A percentile compares a stretch with the other conserved stretches of the same genome.
These are phyloP conservation scores for Mycena alexandri DNA, from an alignment of 768 basidiomycete genomes.

Conservation along the genomic window DNA sequence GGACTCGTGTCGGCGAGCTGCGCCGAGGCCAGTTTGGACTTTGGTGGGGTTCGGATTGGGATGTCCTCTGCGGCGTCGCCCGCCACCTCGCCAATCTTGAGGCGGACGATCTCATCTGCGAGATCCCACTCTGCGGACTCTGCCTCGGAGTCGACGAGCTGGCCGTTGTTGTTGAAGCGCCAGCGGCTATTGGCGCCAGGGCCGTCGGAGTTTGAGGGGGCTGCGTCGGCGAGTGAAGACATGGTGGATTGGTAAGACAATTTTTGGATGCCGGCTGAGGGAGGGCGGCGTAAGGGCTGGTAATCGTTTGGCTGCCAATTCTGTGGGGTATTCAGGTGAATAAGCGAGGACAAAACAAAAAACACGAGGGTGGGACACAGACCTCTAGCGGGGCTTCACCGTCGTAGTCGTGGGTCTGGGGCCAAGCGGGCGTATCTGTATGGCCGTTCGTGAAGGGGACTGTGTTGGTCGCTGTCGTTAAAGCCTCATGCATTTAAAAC, in stretches of 20 bases:
- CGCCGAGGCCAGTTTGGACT: constrained; percentile 68
- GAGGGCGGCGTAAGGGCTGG: constrained; percentile 47
- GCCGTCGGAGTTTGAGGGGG: constrained; percentile 55
- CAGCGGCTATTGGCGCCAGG: constrained; percentile 63
- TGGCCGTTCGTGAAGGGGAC: constrained; percentile 50
- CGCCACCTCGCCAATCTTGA: constrained; percentile 72
- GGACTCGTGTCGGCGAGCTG: constrained; percentile 77
- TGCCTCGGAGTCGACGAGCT: constrained; percentile 69
- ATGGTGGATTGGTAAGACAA: constrained; percentile 53
- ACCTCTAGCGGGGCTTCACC: constrained; percentile 62
- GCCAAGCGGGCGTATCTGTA: constrained; percentile 63
- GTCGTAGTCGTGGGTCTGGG: constrained; percentile 59
- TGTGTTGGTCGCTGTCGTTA: constrained; percentile 66
- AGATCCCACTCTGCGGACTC: constrained; percentile 75
- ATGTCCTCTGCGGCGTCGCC: constrained; percentile 65
- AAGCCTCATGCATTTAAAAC: constrained; percentile 80
- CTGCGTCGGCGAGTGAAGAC: constrained; percentile 61
- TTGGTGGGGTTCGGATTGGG: constrained; percentile 76
- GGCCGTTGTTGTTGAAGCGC: constrained; percentile 74
- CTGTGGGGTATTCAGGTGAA: constrained; percentile 47
- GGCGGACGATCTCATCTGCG: constrained; percentile 77
- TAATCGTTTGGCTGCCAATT: constrained; percentile 63
- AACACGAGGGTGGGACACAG: constrained; percentile 49
- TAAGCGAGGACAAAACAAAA: constrained; percentile 38
- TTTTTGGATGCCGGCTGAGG: constrained; percentile 54